Percentiles rank a stretch among this genome's conserved stretches.
phyloP scores from a whole-genome alignment of 352 stramenopile genomes.

The Globisporangium ultimum region DNA sequence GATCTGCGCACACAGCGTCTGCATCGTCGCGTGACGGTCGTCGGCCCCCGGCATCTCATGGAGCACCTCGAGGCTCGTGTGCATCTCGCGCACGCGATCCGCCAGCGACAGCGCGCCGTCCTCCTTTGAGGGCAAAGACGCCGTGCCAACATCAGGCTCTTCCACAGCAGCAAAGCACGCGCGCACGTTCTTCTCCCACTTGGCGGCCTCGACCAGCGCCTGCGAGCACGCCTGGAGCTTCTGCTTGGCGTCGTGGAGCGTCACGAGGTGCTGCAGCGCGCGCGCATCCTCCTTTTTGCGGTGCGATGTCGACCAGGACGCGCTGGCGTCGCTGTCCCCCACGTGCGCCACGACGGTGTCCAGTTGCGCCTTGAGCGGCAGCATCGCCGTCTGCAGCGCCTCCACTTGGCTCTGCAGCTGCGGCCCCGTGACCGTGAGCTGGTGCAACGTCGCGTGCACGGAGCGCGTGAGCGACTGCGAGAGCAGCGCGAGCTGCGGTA shows the following conservation, averaged over 20 bases:
- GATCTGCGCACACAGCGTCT: conserved; percentile 50
- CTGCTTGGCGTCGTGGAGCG: conserved; percentile 67
- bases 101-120: conserved; percentile 25
- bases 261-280: conserved; percentile 54
- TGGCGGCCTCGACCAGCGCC: conserved; percentile 62
- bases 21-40: conserved; percentile 49
- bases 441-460: conserved; percentile 58
- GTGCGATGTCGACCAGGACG: conserved; percentile 13
- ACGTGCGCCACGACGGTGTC: conserved; percentile 36
- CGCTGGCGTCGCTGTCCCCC: conserved; percentile 4
- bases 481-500: conserved; percentile 58
- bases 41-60: conserved; percentile 56
- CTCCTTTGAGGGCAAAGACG: not conserved
- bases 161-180: conserved; percentile 45
- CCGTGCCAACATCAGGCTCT: conserved; percentile 9
- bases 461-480: conserved; percentile 54
- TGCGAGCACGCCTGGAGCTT: conserved; percentile 60
- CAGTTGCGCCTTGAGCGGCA: conserved; percentile 39
- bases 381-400: conserved; percentile 35
- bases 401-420: conserved; percentile 55
- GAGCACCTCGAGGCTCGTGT: conserved; percentile 53
- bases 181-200: conserved; percentile 65
- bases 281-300: conserved; percentile 21
- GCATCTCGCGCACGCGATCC: conserved; percentile 59
- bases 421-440: conserved; percentile 44